Conservation (phyloP, 1,284 basidiomycete species). For the Ustilago esculenta region DNA sequence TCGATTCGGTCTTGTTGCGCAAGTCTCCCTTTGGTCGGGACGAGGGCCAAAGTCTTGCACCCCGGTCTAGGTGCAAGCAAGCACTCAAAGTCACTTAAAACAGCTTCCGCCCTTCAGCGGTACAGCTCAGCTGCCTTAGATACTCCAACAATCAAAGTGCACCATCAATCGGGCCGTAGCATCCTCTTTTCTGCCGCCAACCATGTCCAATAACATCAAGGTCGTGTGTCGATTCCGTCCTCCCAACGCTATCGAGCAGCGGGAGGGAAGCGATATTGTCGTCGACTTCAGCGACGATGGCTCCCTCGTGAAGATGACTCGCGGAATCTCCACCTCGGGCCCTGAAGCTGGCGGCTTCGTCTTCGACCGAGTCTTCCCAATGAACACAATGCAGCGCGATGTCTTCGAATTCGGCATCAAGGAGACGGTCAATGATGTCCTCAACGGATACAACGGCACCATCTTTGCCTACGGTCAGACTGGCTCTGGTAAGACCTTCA, state of each 20-base stretch:
- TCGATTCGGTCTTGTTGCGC: too few species aligned
- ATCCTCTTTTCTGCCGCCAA: neutral
- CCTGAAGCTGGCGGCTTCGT: conserved; percentile 84
- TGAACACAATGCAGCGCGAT: conserved; percentile 88
- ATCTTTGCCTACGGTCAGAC: conserved; percentile 97
- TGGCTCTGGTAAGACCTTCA: conserved; percentile 73
- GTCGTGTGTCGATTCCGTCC: conserved; percentile 78
- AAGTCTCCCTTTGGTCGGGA: too few species aligned
- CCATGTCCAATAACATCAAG: conserved; percentile 64
- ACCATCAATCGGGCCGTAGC: too few species aligned
- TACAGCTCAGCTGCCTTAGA: too few species aligned
- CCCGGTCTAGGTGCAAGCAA: too few species aligned
- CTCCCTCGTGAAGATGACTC: conserved; percentile 75
- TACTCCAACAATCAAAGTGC: too few species aligned
- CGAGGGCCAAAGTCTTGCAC: too few species aligned
- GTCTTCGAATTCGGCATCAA: conserved; percentile 99
- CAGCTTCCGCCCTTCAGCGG: too few species aligned
- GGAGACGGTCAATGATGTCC: conserved; percentile 80
- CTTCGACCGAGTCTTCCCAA: conserved; percentile 95
- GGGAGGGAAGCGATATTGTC: conserved; percentile 88
- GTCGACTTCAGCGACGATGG: conserved; percentile 86
- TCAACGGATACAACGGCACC: conserved; percentile 94
- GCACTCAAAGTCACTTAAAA: too few species aligned
- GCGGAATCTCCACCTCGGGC: conserved; percentile 61
- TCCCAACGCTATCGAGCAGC: conserved; percentile 87